Evolutionary conservation across 805 yeast genomes (phyloP), one percentile per base, ranked within the genome.

Genomic region (Zygosaccharomyces siamensis): DNA sequence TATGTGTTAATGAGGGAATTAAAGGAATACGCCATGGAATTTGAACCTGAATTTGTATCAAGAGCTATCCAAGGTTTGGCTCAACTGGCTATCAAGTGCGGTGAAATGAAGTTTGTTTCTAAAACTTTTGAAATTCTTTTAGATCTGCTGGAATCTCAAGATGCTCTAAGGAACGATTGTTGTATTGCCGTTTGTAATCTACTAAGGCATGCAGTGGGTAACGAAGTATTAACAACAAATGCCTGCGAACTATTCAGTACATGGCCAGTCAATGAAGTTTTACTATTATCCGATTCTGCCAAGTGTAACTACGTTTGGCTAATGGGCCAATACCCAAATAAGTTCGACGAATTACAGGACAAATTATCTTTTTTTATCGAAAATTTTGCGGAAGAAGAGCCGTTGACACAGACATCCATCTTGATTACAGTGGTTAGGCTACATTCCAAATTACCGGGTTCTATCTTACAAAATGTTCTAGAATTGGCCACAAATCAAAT

Each of bases 21-120:
- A 51, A 81, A 83, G 61, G 95, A 86, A 65, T 86, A 86, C 61
- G 80, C 92, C 4, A 81, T 83, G 84, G 96, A 87, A 61, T 81
- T 89, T 58, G 97, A 92, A 60, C 80, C 83, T 3, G 84, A 86
- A 42, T 80, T 89, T 55, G 95, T 85, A 7, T 60, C 69, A 38
- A 76, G 81, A 51, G 76, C 92, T 2, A 78, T 86, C 32, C 73
- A 73, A 49, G 86, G 86, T 7, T 76, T 86, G 53, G 84, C 88
- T 0, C 84, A 86, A 43, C 75, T 86, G 42, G 89, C 89, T 8
- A 80, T 85, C 52, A 81, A 83, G 59, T 67, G 82, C 44, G 59
- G 68, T 1, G 54, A 62, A 24, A 72, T 78, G 5, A 74, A 70
- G 47, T 71, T 78, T 43, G 59, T 68, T 11, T 73, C 78, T 39